Conservation (phyloP, 1,139 yeast species). For the Lodderomyces metapsilosis region DNA sequence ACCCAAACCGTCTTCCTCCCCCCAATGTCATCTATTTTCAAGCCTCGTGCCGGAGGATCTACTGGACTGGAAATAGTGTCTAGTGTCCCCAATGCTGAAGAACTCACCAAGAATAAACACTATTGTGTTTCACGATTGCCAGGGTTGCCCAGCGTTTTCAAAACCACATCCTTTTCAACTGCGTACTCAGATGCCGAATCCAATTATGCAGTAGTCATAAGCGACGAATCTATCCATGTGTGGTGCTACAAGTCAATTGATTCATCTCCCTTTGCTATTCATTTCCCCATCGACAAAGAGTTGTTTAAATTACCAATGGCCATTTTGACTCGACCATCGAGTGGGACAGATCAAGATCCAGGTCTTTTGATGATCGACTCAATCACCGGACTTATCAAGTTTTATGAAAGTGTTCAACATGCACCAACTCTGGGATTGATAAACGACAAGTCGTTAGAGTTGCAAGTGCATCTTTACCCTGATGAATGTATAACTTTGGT, state of each 20-base stretch:
- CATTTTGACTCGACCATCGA: constrained; percentile 62
- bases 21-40: constrained; percentile 11
- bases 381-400: constrained; percentile 53
- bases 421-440: constrained; percentile 68
- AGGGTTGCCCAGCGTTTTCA: constrained; percentile 50
- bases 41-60: constrained; percentile 9
- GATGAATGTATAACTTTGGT: constrained; percentile 59
- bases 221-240: constrained; percentile 53
- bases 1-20: too few species aligned
- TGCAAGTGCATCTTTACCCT: constrained; percentile 37
- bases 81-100: constrained; percentile 20
- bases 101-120: constrained; percentile 58
- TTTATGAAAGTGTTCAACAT: constrained; percentile 66
- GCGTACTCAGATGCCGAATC: constrained; percentile 58
- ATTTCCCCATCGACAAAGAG: constrained; percentile 34
- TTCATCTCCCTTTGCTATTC: constrained; percentile 54
- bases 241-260: constrained; percentile 72
- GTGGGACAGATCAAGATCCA: constrained; percentile 59
- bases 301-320: constrained; percentile 47
- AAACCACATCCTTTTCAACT: constrained; percentile 21
- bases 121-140: constrained; percentile 64
- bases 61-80: neutral
- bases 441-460: constrained; percentile 39
- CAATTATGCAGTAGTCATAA: constrained; percentile 54
- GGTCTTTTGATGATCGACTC: constrained; percentile 65